Evolutionary conservation across 177 flowering plant genomes (phyloP).

Genomic region (Vitis hybrid): DNA sequence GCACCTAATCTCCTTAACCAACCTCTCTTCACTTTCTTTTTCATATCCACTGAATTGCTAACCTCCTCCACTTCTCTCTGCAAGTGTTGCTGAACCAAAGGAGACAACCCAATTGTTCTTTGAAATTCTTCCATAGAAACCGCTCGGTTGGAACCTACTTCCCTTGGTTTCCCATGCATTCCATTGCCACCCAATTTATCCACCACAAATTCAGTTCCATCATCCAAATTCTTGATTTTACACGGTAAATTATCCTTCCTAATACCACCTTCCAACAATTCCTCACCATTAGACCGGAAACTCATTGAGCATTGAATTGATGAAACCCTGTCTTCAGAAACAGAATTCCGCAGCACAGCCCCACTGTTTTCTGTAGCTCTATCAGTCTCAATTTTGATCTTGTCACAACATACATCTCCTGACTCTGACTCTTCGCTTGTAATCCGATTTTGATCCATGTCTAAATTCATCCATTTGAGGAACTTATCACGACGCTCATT

Average conservation of each 20-base stretch:
- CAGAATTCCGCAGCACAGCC: conserved; percentile 41
- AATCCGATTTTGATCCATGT: conserved; percentile 11
- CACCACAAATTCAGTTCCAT: conserved; percentile 40
- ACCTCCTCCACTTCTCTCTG: conserved; percentile 28
- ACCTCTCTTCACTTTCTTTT: conserved; percentile 40
- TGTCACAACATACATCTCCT: conserved; percentile 11
- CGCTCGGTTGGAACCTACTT: conserved; percentile 38
- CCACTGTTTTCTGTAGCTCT: conserved; percentile 40
- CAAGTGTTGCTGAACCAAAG: conserved; percentile 33
- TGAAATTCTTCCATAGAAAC: conserved; percentile 51
- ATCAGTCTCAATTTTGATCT: conserved; percentile 11
- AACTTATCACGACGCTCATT: conserved; percentile 58
- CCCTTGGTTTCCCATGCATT: conserved; percentile 26
- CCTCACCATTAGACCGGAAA: conserved; percentile 13
- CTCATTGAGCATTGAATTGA: conserved; percentile 36
- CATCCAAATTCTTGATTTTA: conserved; percentile 44
- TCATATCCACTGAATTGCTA: conserved; percentile 15
- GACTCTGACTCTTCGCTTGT: conserved; percentile 25
- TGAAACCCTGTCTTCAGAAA: conserved; percentile 26
- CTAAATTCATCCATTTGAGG: conserved; percentile 51
- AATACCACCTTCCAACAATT: conserved; percentile 21
- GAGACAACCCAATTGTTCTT: conserved; percentile 38
- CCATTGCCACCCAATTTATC: conserved; percentile 43
- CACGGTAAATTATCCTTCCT: conserved; percentile 25
- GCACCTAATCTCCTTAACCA: conserved; percentile 64